Conservation (phyloP, 225 moss, liverwort and hornwort genomes). For the Lunularia cruciata region DNA sequence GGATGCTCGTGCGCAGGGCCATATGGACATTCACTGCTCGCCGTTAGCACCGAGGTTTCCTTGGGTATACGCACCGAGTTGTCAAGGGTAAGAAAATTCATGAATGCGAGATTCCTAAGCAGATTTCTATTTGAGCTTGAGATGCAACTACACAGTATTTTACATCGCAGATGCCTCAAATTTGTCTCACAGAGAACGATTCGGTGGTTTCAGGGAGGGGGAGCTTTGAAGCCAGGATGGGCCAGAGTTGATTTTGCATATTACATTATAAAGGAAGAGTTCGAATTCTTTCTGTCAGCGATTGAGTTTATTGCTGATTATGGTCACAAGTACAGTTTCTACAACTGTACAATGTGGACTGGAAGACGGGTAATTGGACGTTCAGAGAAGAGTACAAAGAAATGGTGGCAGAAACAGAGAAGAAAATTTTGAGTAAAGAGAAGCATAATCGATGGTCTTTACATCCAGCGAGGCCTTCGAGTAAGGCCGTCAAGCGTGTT, state of each 20-base stretch:
- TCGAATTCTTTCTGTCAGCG: slow-evolving; percentile 39
- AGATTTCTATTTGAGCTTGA: too few relatives aligned
- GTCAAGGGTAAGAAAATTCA: slow-evolving; percentile 20
- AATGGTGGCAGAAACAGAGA: slow-evolving; percentile 6
- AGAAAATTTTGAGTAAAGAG: neutral
- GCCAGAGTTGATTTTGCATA: slow-evolving; percentile 38
- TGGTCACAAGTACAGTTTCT: slow-evolving; percentile 38
- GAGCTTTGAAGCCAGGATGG: slow-evolving; percentile 41
- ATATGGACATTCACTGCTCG: slow-evolving; percentile 41
- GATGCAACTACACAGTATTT: too few relatives aligned
- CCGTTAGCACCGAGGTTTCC: slow-evolving; percentile 22
- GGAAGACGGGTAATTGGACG: slow-evolving; percentile 44
- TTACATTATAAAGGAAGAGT: slow-evolving; percentile 33
- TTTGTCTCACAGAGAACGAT: neutral
- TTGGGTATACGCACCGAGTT: slow-evolving; percentile 20
- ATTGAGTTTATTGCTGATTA: slow-evolving; percentile 39
- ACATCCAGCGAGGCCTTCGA: neutral
- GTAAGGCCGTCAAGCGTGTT: neutral
- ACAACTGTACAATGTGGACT: slow-evolving; percentile 34
- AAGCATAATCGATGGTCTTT: slow-evolving; percentile 17
- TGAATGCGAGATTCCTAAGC: too few relatives aligned
- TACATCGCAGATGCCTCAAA: neutral
- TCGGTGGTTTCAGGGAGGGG: slow-evolving; percentile 34
- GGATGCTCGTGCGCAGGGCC: slow-evolving; percentile 50
- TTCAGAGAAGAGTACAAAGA: slow-evolving; percentile 15